Conservation (phyloP, 192 early-diverging fungal species). For the Chytriomyces sp. region DNA sequence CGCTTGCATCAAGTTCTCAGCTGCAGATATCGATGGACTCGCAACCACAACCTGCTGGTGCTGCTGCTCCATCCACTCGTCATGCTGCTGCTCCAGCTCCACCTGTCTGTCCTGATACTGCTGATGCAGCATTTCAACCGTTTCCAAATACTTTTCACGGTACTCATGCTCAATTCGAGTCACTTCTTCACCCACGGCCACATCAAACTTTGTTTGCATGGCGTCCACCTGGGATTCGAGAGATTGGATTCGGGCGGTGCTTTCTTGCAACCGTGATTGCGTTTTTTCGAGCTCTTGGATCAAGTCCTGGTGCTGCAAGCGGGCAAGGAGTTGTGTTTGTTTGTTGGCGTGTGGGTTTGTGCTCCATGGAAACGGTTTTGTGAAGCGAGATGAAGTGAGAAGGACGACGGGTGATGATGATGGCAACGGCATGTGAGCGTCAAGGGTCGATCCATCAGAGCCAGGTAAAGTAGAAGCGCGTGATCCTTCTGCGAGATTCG, state of each 20-base stretch:
- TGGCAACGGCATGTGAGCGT: too few species aligned
- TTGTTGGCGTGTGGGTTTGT: neutral
- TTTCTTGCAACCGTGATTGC: neutral
- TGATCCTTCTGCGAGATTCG: too few species aligned
- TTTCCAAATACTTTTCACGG: neutral
- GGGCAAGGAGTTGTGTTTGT: neutral
- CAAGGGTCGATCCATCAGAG: too few species aligned
- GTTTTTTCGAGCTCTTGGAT: neutral
- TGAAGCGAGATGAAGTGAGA: too few species aligned
- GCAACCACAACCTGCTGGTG: neutral
- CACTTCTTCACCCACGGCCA: conserved; percentile 4
- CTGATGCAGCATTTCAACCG: neutral
- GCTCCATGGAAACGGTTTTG: neutral
- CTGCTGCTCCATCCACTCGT: neutral
- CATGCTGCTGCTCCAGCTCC: neutral
- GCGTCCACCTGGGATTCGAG: neutral
- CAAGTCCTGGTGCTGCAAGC: neutral
- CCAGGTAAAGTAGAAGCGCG: too few species aligned
- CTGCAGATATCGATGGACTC: neutral
- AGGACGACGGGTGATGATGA: too few species aligned
- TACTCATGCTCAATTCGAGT: conserved; percentile 5
- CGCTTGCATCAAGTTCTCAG: neutral
- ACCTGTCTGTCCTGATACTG: neutral
- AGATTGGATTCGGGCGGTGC: neutral
- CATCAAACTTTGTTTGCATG: conserved; percentile 18